Conservation (phyloP, 2,329 filamentous ascomycete genomes). For the Herpotrichia juniperi region DNA sequence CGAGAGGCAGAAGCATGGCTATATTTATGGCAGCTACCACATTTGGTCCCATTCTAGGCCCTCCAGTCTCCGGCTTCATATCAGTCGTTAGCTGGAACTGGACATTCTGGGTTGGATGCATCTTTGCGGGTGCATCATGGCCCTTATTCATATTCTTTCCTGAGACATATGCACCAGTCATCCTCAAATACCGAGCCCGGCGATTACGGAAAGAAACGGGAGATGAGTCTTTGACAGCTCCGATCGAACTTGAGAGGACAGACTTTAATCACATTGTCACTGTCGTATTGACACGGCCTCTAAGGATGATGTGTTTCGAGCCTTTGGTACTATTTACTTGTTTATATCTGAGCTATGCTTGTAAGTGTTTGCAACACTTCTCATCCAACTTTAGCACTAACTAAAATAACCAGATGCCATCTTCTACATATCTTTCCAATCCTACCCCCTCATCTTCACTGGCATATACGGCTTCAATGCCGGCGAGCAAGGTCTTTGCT, state of each 20-base stretch:
- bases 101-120: constrained; percentile 73
- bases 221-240: constrained; percentile 60
- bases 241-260: constrained; percentile 67
- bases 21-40: constrained; percentile 31
- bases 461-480: constrained; percentile 67
- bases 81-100: constrained; percentile 70
- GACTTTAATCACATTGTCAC: constrained; percentile 65
- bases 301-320: constrained; percentile 76
- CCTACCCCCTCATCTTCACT: constrained; percentile 71
- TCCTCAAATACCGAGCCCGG: constrained; percentile 59
- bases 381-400: neutral
- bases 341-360: constrained; percentile 68
- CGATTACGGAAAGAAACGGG: constrained; percentile 63
- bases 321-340: constrained; percentile 76
- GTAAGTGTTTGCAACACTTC: constrained; percentile 42
- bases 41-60: constrained; percentile 70
- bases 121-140: constrained; percentile 69
- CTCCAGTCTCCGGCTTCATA: constrained; percentile 69
- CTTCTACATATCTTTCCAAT: constrained; percentile 78
- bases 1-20: constrained; percentile 36
- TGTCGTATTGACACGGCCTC: constrained; percentile 72
- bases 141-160: constrained; percentile 66
- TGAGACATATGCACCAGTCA: constrained; percentile 54
- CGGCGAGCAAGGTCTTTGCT: constrained; percentile 70
- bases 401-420: constrained; percentile 50